These are phyloP conservation scores for Annona cherimola DNA, from an alignment of 164 flowering plant species.

Conservation along the genomic window DNA sequence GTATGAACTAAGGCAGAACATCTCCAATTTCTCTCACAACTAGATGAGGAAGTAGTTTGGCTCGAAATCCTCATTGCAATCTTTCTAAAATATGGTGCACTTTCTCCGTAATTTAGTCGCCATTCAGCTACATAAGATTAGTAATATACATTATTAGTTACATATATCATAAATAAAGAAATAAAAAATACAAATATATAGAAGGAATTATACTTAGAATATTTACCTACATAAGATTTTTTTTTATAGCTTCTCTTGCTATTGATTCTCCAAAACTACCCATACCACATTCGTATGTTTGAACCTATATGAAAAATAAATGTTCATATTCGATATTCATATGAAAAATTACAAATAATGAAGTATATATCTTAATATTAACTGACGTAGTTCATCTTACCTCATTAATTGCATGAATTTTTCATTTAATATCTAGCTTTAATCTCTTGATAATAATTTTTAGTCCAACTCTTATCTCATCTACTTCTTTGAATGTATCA, in stretches of 20 bases:
- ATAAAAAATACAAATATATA: background rate
- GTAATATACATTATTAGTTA: background rate
- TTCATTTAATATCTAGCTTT: background rate
- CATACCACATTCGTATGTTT: background rate
- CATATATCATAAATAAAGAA: too few species aligned
- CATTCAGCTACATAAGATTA: background rate
- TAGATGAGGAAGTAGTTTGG: background rate
- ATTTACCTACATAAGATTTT: background rate
- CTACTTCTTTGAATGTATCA: background rate
- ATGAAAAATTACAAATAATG: background rate
- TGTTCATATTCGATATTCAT: background rate
- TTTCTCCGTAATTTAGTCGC: background rate
- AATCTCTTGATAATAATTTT: background rate
- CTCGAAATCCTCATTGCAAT: background rate
- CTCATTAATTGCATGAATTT: background rate
- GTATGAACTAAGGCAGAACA: background rate
- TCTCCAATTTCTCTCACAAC: background rate
- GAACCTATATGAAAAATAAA: background rate
- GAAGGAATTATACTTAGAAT: background rate
- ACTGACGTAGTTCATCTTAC: background rate
- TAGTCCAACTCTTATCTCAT: background rate
- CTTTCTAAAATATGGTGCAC: background rate
- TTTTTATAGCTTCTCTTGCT: background rate
- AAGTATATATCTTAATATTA: background rate
- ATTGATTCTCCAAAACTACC: background rate